Conservation (phyloP, 202 grass and related monocot species). For the Brachypodium distachyon region DNA sequence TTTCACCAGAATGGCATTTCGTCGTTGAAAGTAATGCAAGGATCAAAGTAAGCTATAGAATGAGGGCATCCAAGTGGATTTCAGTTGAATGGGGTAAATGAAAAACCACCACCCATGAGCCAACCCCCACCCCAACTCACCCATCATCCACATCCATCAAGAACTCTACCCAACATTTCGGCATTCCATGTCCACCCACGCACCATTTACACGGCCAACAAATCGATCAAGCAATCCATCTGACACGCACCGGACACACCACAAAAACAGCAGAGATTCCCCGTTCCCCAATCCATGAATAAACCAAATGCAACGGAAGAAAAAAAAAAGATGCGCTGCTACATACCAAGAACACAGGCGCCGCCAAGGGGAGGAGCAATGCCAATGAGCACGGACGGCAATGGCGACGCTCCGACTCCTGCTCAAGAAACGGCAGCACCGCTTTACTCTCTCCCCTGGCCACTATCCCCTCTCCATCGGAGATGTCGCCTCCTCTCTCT, state of each 20-base stretch:
- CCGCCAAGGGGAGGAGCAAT: neutral
- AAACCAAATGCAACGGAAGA: neutral
- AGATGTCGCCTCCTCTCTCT: neutral
- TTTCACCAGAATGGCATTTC: neutral
- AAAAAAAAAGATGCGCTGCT: neutral
- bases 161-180: neutral
- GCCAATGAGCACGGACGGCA: neutral
- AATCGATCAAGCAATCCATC: neutral
- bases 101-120: neutral
- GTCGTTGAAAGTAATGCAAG: neutral
- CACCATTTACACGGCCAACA: neutral
- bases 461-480: constrained; percentile 6
- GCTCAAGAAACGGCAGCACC: neutral
- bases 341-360: neutral
- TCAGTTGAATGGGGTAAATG: neutral
- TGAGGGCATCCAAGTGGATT: neutral
- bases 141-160: neutral
- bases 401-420: neutral
- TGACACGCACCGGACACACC: neutral
- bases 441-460: neutral
- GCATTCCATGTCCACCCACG: neutral
- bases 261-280: neutral
- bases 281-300: constrained; percentile 7
- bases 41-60: neutral
- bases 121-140: neutral